These are phyloP conservation scores for Nothophytophthora sp. DNA, from an alignment of 352 stramenopile species.

Conservation along the genomic window DNA sequence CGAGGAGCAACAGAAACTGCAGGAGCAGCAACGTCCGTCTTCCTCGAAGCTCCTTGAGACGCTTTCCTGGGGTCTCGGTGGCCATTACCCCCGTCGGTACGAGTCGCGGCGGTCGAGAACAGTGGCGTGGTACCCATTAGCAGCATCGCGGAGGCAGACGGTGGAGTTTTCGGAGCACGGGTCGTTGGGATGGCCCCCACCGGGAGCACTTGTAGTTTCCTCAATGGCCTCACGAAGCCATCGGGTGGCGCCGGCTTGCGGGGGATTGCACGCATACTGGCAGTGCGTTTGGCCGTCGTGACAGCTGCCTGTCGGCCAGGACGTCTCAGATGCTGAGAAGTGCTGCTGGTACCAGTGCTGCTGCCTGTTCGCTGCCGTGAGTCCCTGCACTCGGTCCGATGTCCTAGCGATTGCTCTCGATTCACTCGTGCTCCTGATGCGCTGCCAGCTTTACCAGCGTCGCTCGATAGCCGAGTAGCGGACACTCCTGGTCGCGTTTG, in stretches of 20 bases:
- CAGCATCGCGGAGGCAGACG: constrained; percentile 13
- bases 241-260: constrained; percentile 6
- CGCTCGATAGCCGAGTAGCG: neutral
- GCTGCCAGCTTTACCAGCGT: neutral
- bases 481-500: neutral
- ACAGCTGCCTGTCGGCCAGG: constrained; percentile 5
- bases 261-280: neutral
- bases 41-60: neutral
- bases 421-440: neutral
- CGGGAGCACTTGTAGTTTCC: constrained; percentile 20
- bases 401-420: constrained; percentile 2
- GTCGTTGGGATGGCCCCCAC: constrained; percentile 3
- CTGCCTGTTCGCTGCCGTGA: neutral
- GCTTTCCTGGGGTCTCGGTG: constrained; percentile 4
- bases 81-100: neutral
- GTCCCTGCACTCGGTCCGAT: neutral
- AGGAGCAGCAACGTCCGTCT: neutral
- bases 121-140: constrained; percentile 10
- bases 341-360: too few species aligned
- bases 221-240: constrained; percentile 8
- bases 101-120: neutral
- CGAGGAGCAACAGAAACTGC: neutral
- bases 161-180: constrained; percentile 10
- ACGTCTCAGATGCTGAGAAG: constrained; percentile 11
- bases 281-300: neutral